Conservation (phyloP, 1,139 yeast genomes). For the Eremothecium gossypii region DNA sequence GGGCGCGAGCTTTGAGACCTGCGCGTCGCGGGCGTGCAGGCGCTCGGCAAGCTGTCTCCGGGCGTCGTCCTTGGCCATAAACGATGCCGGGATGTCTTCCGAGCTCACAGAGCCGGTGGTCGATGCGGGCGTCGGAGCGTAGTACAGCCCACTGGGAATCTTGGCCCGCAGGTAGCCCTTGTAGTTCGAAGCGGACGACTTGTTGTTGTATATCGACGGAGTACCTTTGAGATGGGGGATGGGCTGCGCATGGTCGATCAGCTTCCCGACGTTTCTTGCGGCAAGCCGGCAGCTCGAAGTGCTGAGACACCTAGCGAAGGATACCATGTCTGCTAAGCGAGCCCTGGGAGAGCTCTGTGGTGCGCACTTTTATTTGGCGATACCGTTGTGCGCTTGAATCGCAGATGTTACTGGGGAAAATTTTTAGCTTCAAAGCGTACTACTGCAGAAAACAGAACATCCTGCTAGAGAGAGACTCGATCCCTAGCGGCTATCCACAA, state of each 20-base stretch:
- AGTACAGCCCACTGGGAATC: slow-evolving; percentile 24
- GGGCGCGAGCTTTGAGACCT: slow-evolving; percentile 21
- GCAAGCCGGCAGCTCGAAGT: not conserved
- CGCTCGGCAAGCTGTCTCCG: slow-evolving; percentile 15
- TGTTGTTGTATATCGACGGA: slow-evolving; percentile 27
- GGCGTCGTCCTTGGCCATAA: slow-evolving; percentile 25
- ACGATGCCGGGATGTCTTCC: slow-evolving; percentile 29
- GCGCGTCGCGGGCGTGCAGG: slow-evolving; percentile 11
- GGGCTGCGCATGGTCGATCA: slow-evolving; percentile 12
- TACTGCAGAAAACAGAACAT: too few species aligned
- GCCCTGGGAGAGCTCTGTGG: too few species aligned
- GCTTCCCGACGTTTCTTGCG: slow-evolving; percentile 14
- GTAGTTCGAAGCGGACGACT: slow-evolving; percentile 26
- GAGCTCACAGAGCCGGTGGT: slow-evolving; percentile 28
- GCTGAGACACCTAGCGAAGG: too few species aligned
- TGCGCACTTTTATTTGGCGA: too few species aligned
- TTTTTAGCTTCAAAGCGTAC: too few species aligned
- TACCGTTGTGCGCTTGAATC: too few species aligned
- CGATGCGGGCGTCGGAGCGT: slow-evolving; percentile 26
- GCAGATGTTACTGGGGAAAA: too few species aligned
- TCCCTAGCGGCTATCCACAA: too few species aligned
- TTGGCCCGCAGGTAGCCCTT: slow-evolving; percentile 28
- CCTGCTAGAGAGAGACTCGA: too few species aligned
- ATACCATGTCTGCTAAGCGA: too few species aligned
- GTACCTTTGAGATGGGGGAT: slow-evolving; percentile 20